Evolutionary conservation across 495 filamentous ascomycete genomes (phyloP).

Genomic region (Neurospora africana): DNA sequence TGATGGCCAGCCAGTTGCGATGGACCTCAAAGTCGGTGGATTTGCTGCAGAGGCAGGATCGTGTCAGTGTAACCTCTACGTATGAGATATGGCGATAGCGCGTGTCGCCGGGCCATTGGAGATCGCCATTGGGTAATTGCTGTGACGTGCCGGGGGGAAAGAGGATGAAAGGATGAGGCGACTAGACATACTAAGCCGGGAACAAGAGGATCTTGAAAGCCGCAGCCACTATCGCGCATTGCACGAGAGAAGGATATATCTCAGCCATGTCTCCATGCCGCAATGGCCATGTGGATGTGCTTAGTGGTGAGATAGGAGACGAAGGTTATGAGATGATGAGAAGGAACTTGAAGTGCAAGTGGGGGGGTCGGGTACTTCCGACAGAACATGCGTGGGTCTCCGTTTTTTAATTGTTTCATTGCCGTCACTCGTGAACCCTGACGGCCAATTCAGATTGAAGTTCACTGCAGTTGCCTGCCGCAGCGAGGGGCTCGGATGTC

Average conservation of each 20-base stretch:
- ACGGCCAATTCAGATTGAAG: not conserved
- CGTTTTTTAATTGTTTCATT: not conserved
- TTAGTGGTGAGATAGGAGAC: not conserved
- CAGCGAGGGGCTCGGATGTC: not conserved
- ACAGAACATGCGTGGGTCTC: not conserved
- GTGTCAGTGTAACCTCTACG: conserved; percentile 4
- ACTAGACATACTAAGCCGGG: conserved; percentile 75
- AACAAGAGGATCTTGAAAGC: conserved; percentile 92
- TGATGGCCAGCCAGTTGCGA: conserved; percentile 94
- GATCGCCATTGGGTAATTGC: not conserved
- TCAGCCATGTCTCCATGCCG: conserved; percentile 56
- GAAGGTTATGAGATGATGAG: not conserved
- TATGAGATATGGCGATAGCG: not conserved
- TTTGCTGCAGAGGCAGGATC: conserved; percentile 48
- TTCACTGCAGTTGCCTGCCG: not conserved
- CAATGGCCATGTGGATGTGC: conserved; percentile 3
- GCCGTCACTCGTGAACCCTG: not conserved
- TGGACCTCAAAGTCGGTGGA: conserved; percentile 99
- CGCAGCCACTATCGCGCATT: conserved; percentile 77
- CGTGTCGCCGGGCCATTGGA: not conserved
- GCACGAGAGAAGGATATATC: conserved; percentile 70
- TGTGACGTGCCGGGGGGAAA: not conserved
- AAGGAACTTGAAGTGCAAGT: not conserved
- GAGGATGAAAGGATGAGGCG: not conserved
- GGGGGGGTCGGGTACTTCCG: too few species aligned